Percentiles rank a stretch among this genome's conserved stretches.
These are phyloP conservation scores for Penicillium sp. DNA, from an alignment of 2,329 filamentous ascomycete species.

Conservation along the genomic window DNA sequence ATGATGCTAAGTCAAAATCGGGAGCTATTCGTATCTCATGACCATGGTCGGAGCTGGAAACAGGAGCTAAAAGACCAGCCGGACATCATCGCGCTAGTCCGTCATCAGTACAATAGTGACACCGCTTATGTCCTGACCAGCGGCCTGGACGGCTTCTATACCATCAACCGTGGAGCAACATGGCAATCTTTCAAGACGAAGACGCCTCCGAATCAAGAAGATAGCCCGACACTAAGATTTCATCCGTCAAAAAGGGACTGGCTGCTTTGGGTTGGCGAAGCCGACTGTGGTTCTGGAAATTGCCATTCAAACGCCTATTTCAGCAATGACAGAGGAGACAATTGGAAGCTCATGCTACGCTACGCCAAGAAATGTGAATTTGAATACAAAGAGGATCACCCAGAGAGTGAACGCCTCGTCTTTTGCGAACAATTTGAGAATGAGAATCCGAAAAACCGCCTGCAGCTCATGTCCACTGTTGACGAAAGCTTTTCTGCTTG, in stretches of 20 bases:
- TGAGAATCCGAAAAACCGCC: slow-evolving; percentile 65
- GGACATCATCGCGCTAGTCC: slow-evolving; percentile 71
- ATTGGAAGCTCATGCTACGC: slow-evolving; percentile 76
- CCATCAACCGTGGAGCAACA: slow-evolving; percentile 74
- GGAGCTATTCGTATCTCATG: slow-evolving; percentile 73
- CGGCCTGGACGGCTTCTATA: slow-evolving; percentile 74
- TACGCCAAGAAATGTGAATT: slow-evolving; percentile 87
- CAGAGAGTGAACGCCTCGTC: slow-evolving; percentile 67
- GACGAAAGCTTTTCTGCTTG: slow-evolving; percentile 75
- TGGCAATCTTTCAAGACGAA: slow-evolving; percentile 77
- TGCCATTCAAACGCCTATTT: slow-evolving; percentile 79
- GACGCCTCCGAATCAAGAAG: slow-evolving; percentile 57
- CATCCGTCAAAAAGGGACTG: slow-evolving; percentile 86
- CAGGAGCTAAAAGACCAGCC: slow-evolving; percentile 68
- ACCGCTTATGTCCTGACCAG: slow-evolving; percentile 83
- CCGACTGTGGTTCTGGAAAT: slow-evolving; percentile 66
- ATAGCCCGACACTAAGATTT: slow-evolving; percentile 69
- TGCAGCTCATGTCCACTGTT: slow-evolving; percentile 72
- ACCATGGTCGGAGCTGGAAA: slow-evolving; percentile 90
- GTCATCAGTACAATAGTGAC: slow-evolving; percentile 82
- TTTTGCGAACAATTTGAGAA: slow-evolving; percentile 68
- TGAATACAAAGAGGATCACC: slow-evolving; percentile 67
- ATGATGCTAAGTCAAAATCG: slow-evolving; percentile 64
- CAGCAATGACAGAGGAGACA: slow-evolving; percentile 75
- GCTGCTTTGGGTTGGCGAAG: slow-evolving; percentile 84